Base-by-base conservation (phyloP, 495 filamentous ascomycete genomes). In the Staphylotrichum tortipilum region DNA sequence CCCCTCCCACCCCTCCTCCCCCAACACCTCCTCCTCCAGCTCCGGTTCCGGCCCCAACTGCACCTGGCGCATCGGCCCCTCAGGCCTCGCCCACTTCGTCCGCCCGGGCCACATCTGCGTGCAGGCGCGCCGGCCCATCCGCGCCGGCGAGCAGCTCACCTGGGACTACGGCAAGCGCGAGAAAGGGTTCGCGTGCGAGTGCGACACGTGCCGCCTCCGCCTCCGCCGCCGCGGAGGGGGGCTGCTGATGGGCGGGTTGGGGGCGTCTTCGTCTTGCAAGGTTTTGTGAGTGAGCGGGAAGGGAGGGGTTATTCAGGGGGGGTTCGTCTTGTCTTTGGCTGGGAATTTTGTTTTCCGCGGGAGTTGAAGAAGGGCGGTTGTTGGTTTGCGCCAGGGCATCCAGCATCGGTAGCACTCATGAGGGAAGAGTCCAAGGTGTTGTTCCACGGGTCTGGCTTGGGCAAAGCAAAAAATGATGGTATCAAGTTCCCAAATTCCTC, bases 71-170 rank as follows among this genome's bases (percentile, higher is more conserved):
- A 58, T 65, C 46, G 60, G 59, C 4, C 28, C 46, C 8, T 43
- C 44, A 7, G 52, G 51, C 0, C 26, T 64, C 8, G 46, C 53
- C 14, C 45, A 50, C n/a, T 61, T 61, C 21, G 35, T 61, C 14
- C 15, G 24, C 12, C 31, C 36, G 12, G 45, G 56, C 5, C 54
- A 60, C 26, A 57, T 66, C 19, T 51, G 42, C 30, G 59, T 66
- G 12, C 48, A 57, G 51, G 59, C 63, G 3, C 46, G 15, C 24
- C 40, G 60, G 17, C 47, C 55, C n/a, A 67, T 65, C 30, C 31
- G 35, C 10, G 37, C 40, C 3, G 62, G 58, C n/a, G 58, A 67
- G 43, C 39, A 67, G 45, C 49, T 67, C 12, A 64, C 62, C 22
- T 55, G 57, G 49, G 54, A 55, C 36, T 64, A 66, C 29, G 53